A percentile compares a stretch with the other conserved stretches of the same genome.
Evolutionary conservation across 192 early-diverging fungal genomes (phyloP).

Genomic region (Mortierella claussenii): DNA sequence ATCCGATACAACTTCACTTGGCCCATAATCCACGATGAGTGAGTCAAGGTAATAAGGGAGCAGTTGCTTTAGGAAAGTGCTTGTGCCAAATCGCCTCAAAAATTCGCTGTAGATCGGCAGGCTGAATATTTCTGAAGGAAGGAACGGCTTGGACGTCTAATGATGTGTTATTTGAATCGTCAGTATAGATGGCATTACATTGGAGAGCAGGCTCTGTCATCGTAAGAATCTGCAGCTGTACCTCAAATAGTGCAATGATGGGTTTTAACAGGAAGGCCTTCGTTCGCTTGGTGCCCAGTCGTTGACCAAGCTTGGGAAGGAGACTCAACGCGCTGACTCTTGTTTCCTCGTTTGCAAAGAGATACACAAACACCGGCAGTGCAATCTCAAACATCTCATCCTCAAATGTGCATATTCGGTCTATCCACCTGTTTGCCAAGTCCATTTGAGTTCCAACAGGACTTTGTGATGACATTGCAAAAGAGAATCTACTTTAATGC

Average conservation of each 20-base stretch:
- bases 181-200: too few species aligned
- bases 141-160: constrained; percentile 60
- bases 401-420: constrained; percentile 56
- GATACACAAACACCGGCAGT: constrained; percentile 61
- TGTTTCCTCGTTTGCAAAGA: constrained; percentile 59
- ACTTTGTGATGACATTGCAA: too few species aligned
- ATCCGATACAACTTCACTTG: constrained; percentile 1
- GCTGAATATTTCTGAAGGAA: constrained; percentile 59
- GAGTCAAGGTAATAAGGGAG: constrained; percentile 68
- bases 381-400: constrained; percentile 65
- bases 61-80: constrained; percentile 64
- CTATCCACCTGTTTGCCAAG: constrained; percentile 60
- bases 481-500: too few species aligned
- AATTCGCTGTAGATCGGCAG: constrained; percentile 54
- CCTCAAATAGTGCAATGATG: constrained; percentile 69
- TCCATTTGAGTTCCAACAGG: constrained; percentile 41
- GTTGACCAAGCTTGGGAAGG: constrained; percentile 62
- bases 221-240: too few species aligned
- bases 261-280: constrained; percentile 64
- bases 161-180: too few species aligned
- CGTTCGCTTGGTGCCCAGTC: constrained; percentile 60
- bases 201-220: too few species aligned
- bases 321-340: constrained; percentile 59
- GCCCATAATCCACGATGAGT: constrained; percentile 56
- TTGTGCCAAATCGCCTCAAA: constrained; percentile 59